Conservation (phyloP, 1,139 yeast species). For the Eremothecium cymbalariae region DNA sequence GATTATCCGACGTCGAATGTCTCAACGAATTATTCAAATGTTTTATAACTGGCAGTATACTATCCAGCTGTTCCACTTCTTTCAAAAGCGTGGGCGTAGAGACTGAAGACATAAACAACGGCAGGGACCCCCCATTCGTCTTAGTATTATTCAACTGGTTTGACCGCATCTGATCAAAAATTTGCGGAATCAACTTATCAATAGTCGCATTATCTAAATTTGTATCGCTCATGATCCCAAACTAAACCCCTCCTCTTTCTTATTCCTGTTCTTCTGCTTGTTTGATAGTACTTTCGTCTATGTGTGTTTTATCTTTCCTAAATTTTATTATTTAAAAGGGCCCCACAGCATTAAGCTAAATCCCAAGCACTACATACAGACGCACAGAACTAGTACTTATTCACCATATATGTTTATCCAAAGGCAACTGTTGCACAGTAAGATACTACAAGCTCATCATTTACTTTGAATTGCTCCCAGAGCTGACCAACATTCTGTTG, state of each 20-base stretch:
- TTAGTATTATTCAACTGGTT: constrained; percentile 14
- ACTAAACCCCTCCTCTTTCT: too few species aligned
- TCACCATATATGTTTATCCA: constrained; percentile 18
- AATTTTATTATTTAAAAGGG: too few species aligned
- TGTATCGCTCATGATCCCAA: too few species aligned
- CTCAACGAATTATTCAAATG: constrained; percentile 20
- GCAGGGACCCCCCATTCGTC: constrained; percentile 9
- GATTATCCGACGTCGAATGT: constrained; percentile 20
- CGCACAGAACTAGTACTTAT: too few species aligned
- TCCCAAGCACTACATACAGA: too few species aligned
- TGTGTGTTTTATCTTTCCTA: too few species aligned
- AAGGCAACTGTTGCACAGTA: constrained; percentile 32
- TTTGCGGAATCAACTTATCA: constrained; percentile 26
- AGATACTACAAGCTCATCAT: constrained; percentile 28
- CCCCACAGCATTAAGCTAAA: too few species aligned
- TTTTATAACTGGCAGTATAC: constrained; percentile 25
- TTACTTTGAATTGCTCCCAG: constrained; percentile 28
- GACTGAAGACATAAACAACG: constrained; percentile 11
- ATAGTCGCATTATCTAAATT: too few species aligned
- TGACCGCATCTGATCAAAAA: constrained; percentile 27
- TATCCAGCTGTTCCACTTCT: constrained; percentile 27
- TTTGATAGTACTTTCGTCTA: too few species aligned
- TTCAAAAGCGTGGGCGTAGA: constrained; percentile 28
- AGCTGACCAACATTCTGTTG: constrained; percentile 28
- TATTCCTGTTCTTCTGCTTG: too few species aligned